These are phyloP conservation scores for Euphorbia lathyris DNA, from an alignment of 345 rosid species.

Conservation along the genomic window DNA sequence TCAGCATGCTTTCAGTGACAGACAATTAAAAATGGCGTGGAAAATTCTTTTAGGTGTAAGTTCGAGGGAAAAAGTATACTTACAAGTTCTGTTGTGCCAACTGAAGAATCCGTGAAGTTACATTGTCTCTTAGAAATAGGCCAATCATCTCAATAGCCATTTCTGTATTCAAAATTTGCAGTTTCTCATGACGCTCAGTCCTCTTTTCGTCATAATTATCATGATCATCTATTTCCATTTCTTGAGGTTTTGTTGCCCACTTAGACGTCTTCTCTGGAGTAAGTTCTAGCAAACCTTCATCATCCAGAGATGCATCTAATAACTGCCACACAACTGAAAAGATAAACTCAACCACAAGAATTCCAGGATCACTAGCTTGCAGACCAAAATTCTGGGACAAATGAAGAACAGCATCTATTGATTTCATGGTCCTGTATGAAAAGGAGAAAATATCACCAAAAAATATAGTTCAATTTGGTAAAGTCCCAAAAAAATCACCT, in stretches of 20 bases:
- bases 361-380: slow-evolving; percentile 59
- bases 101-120: slow-evolving; percentile 71
- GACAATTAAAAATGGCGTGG: background rate
- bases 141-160: slow-evolving; percentile 81
- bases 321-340: slow-evolving; percentile 78
- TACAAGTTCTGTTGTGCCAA: slow-evolving; percentile 78
- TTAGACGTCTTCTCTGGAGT: slow-evolving; percentile 53
- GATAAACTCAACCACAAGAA: slow-evolving; percentile 68
- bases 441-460: background rate
- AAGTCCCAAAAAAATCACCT: background rate
- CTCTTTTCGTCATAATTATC: slow-evolving; percentile 47
- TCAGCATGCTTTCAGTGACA: slow-evolving; percentile 1
- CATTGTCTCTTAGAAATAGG: slow-evolving; percentile 59
- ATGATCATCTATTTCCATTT: slow-evolving; percentile 64
- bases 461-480: background rate
- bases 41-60: background rate
- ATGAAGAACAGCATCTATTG: slow-evolving; percentile 64
- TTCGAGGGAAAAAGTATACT: background rate
- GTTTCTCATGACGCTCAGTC: slow-evolving; percentile 44
- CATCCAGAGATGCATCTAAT: slow-evolving; percentile 87
- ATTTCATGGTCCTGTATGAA: slow-evolving; percentile 69
- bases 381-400: slow-evolving; percentile 74
- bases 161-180: slow-evolving; percentile 58
- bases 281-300: slow-evolving; percentile 81
- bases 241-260: slow-evolving; percentile 53